phyloP scores from a whole-genome alignment of 2,329 filamentous ascomycete genomes.

The Zymoseptoria ardabiliae region DNA sequence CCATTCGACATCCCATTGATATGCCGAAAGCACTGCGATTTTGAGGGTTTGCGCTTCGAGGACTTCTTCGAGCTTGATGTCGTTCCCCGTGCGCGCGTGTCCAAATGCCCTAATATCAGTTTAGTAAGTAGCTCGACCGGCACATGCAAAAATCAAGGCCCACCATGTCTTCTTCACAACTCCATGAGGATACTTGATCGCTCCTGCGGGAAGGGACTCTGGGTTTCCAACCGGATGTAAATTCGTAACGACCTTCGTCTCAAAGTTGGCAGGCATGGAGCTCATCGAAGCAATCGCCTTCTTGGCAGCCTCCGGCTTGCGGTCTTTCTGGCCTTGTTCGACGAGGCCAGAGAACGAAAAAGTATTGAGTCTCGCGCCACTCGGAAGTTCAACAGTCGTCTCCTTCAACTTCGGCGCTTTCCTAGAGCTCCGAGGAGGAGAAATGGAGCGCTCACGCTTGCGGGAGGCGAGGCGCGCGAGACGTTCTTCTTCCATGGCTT shows the following conservation, averaged over 20 bases:
- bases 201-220: slow-evolving; percentile 2
- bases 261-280: not conserved
- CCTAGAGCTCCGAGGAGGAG: slow-evolving; percentile 19
- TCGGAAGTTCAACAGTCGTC: slow-evolving; percentile 11
- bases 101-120: slow-evolving; percentile 41
- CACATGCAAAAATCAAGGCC: not conserved
- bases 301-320: slow-evolving; percentile 18
- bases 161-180: slow-evolving; percentile 73
- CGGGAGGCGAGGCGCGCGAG: slow-evolving; percentile 56
- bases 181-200: slow-evolving; percentile 49
- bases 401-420: slow-evolving; percentile 23
- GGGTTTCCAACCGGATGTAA: not conserved
- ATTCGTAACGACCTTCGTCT: not conserved
- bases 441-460: slow-evolving; percentile 50
- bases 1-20: slow-evolving; percentile 79
- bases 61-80: slow-evolving; percentile 84
- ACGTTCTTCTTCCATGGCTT: slow-evolving; percentile 78
- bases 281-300: slow-evolving; percentile 17
- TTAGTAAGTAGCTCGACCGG: not conserved
- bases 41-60: slow-evolving; percentile 65
- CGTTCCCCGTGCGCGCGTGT: slow-evolving; percentile 54
- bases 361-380: slow-evolving; percentile 21
- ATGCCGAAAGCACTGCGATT: slow-evolving; percentile 77
- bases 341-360: slow-evolving; percentile 16
- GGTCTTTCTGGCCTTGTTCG: slow-evolving; percentile 13